phyloP scores from a whole-genome alignment of 441 rosid species.

The Brassica balearica region DNA sequence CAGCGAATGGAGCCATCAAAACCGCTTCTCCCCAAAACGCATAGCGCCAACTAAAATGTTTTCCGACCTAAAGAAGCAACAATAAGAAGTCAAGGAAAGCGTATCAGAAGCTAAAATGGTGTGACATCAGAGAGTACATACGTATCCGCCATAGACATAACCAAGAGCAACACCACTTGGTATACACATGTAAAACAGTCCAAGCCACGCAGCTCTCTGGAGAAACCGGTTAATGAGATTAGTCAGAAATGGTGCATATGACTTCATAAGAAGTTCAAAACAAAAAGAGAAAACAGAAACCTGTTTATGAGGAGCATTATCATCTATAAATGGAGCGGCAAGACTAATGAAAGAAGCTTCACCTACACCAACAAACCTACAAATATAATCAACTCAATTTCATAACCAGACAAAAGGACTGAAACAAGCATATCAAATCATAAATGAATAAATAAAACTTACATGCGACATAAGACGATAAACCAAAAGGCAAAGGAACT shows the following conservation, averaged over 20 bases:
- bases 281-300: constrained; percentile 40
- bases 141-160: constrained; percentile 79
- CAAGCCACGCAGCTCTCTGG: constrained; percentile 93
- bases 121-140: constrained; percentile 5
- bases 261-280: not conserved
- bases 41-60: constrained; percentile 69
- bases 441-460: constrained; percentile 33
- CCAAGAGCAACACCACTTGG: constrained; percentile 95
- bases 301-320: constrained; percentile 85
- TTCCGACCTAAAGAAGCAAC: constrained; percentile 63
- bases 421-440: not conserved
- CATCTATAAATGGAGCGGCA: constrained; percentile 97
- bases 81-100: not conserved
- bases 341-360: constrained; percentile 98
- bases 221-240: not conserved
- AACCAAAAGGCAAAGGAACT: constrained; percentile 86
- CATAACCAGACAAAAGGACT: not conserved
- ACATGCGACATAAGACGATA: constrained; percentile 85
- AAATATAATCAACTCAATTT: constrained; percentile 1
- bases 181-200: constrained; percentile 93
- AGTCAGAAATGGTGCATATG: not conserved
- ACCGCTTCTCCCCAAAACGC: constrained; percentile 93
- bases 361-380: constrained; percentile 95
- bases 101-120: not conserved
- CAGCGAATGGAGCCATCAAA: constrained; percentile 85